A percentile compares a stretch with the other conserved stretches of the same genome.
Evolutionary conservation across 148 eudicot genomes (phyloP).

Genomic region (Simmondsia chinensis): DNA sequence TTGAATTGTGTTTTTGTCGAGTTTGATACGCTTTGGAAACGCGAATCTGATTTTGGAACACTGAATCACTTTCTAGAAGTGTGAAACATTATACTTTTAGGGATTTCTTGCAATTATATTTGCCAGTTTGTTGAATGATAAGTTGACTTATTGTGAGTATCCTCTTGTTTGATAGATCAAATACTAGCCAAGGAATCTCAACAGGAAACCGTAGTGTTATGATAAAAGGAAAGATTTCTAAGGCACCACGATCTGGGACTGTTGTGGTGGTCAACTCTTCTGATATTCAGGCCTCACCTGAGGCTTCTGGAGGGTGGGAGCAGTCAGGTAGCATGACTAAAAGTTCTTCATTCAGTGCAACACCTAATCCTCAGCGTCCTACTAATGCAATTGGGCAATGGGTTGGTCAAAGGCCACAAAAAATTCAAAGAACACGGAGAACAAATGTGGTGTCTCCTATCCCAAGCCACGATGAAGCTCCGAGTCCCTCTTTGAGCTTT

Average conservation of each 20-base stretch:
- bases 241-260: conserved; percentile 31
- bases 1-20: too few relatives aligned
- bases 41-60: too few relatives aligned
- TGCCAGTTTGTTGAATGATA: too few relatives aligned
- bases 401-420: conserved; percentile 44
- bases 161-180: conserved; percentile 21
- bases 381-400: conserved; percentile 29
- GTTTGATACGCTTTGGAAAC: too few relatives aligned
- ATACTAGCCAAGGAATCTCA: conserved; percentile 16
- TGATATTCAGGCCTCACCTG: conserved; percentile 21
- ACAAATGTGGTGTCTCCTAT: conserved; percentile 34
- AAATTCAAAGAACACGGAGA: conserved; percentile 43
- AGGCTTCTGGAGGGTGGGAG: conserved; percentile 30
- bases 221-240: conserved; percentile 30
- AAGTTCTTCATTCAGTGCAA: conserved; percentile 16
- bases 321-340: conserved; percentile 17
- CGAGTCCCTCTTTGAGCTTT: conserved; percentile 17
- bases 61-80: too few relatives aligned
- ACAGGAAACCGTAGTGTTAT: conserved; percentile 16
- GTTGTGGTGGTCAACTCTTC: conserved; percentile 21
- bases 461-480: conserved; percentile 26
- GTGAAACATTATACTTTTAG: too few relatives aligned
- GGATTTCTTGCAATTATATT: too few relatives aligned
- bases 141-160: neutral
- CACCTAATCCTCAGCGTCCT: conserved; percentile 17